Base-by-base conservation (phyloP, 257 asterid genomes). In the Jacaranda mimosifolia region DNA sequence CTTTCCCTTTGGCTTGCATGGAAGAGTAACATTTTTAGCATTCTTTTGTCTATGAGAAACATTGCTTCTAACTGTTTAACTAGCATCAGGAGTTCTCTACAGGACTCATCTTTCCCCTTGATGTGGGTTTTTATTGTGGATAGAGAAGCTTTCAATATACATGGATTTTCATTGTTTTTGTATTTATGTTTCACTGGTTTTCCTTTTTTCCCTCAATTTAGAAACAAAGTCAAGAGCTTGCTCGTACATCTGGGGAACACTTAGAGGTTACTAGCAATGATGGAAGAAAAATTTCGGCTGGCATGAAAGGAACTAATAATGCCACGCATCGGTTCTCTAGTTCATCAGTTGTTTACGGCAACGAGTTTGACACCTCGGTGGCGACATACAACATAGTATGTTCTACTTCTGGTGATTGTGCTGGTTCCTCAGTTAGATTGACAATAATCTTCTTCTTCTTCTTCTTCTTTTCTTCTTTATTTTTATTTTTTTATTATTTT, bases 341-440 rank as follows among this genome's bases (percentile, higher is more conserved):
- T 84, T 85, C 91, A 39, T 82, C 89, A 66, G 80, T 75, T 79
- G 82, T 82, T 74, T 77, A 76, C 73, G 45, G 80, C 21, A 87
- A 87, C 19, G 93, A 86, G 75, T 83, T 86, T 79, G 94, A 90
- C 72, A 79, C 88, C 73, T 87, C 97, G 0, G 92, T 90, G 64
- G 71, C 92, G 66, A 77, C 80, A 83, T 92, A 80, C 84, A 94
- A 92, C 84, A 82, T 83, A 51, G 99, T 94, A 90, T 70, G 94
- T 76, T 39, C 60, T 77, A 17, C 77, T 70, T 75, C 67, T 6
- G 55, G 1, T 63, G 79, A 26, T 46, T 17, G 77, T 57, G 19
- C 63, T 76, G 76, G 49, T 66, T 83, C 58, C 52, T 63, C 46
- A 62, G 38, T 63, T 81, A 51, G 52, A 71, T 48, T 19, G 59